Conservation (phyloP, 805 yeast species). For the Kazachstania taianensis region DNA sequence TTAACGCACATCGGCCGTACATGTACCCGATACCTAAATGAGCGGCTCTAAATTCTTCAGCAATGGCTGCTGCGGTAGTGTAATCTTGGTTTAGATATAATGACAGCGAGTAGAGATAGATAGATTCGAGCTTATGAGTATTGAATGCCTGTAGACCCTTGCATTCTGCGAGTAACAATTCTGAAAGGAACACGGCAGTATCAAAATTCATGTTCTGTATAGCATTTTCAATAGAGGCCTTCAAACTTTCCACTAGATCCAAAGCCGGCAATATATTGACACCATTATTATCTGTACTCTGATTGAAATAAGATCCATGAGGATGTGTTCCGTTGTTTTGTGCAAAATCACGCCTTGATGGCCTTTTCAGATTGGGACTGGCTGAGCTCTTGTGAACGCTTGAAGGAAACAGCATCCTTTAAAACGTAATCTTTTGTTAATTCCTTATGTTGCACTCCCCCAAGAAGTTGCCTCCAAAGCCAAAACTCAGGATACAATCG, state of each 20-base stretch:
- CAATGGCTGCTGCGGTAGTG: slow-evolving; percentile 49
- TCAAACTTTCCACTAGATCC: slow-evolving; percentile 7
- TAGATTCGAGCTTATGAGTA: slow-evolving; percentile 40
- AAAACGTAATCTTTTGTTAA: too few species aligned
- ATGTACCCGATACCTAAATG: slow-evolving; percentile 72
- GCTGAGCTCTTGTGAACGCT: not conserved
- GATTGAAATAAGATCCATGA: slow-evolving; percentile 1
- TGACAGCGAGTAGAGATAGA: slow-evolving; percentile 61
- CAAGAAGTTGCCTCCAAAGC: too few species aligned
- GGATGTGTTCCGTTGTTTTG: not conserved
- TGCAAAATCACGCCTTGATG: not conserved
- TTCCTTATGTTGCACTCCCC: too few species aligned
- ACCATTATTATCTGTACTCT: slow-evolving; percentile 1
- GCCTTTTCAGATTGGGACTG: not conserved
- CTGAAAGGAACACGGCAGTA: slow-evolving; percentile 83
- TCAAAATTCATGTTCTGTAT: slow-evolving; percentile 23
- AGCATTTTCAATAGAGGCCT: slow-evolving; percentile 14
- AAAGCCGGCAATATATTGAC: too few species aligned
- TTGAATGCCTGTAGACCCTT: slow-evolving; percentile 5
- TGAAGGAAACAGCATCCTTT: slow-evolving; percentile 2
- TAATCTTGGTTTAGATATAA: slow-evolving; percentile 47
- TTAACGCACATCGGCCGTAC: slow-evolving; percentile 51
- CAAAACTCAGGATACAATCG: too few species aligned
- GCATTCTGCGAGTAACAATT: slow-evolving; percentile 59
- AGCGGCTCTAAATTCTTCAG: slow-evolving; percentile 28